phyloP scores from a whole-genome alignment of 1,284 basidiomycete genomes.

The Trichosporon coremiiforme region DNA sequence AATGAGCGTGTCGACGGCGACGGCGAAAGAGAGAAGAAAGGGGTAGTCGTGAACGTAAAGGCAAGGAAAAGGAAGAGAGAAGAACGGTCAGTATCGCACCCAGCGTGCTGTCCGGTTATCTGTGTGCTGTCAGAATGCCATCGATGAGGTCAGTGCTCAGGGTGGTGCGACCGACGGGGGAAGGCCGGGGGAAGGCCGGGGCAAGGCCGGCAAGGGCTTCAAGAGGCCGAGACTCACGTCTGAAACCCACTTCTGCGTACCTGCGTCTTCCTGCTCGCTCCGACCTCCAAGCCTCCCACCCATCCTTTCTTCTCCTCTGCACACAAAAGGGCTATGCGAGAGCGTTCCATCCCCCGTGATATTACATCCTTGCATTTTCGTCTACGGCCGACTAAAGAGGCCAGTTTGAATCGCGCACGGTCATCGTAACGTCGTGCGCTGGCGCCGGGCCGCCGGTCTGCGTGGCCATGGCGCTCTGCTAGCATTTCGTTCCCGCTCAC shows the following conservation, averaged over 20 bases:
- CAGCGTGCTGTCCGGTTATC: constrained; percentile 4
- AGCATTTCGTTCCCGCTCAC: not conserved
- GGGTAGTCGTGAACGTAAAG: not conserved
- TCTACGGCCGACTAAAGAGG: constrained; percentile 19
- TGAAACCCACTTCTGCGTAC: constrained; percentile 1
- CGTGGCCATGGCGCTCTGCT: not conserved
- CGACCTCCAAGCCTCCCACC: not conserved
- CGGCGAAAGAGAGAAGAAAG: not conserved
- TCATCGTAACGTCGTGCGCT: not conserved
- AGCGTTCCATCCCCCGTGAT: not conserved
- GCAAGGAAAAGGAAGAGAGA: not conserved
- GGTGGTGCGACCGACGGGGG: constrained; percentile 6
- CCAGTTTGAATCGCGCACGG: constrained; percentile 6
- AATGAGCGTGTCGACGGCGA: constrained; percentile 4
- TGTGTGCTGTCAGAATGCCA: constrained; percentile 7
- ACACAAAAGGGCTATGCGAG: not conserved
- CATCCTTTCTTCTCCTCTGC: too few relatives aligned
- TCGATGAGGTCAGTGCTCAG: constrained; percentile 8
- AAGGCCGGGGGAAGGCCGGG: too few relatives aligned
- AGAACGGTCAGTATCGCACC: not conserved
- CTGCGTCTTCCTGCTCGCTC: not conserved
- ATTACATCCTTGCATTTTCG: constrained; percentile 19
- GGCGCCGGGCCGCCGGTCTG: constrained; percentile 1
- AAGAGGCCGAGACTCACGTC: constrained; percentile 11
- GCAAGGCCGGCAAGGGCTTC: too few relatives aligned